Conservation (phyloP, 805 yeast genomes). For the Naumovozyma baii region DNA sequence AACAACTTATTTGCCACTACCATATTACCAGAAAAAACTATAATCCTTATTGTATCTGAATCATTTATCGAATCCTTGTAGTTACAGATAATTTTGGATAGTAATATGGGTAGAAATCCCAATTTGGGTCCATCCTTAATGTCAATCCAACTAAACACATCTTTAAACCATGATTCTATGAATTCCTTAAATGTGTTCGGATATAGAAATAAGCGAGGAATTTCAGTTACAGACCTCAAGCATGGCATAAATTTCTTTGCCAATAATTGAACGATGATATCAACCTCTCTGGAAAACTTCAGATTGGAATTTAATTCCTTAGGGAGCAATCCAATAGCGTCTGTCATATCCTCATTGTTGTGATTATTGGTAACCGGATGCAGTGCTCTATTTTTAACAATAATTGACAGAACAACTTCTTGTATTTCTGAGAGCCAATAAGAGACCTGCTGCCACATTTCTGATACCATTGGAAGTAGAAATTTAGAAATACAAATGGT, state of each 20-base stretch:
- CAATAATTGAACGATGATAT: slow-evolving; percentile 19
- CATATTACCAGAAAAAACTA: slow-evolving; percentile 50
- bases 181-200: slow-evolving; percentile 22
- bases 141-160: slow-evolving; percentile 35
- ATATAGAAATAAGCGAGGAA: slow-evolving; percentile 32
- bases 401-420: slow-evolving; percentile 10
- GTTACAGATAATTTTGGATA: slow-evolving; percentile 23
- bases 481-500: slow-evolving; percentile 26
- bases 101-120: slow-evolving; percentile 21
- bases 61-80: slow-evolving; percentile 15
- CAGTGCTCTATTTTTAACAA: background rate
- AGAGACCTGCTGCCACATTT: slow-evolving; percentile 27
- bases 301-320: background rate
- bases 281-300: slow-evolving; percentile 16
- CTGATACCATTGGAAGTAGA: slow-evolving; percentile 23
- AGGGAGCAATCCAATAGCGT: background rate
- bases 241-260: slow-evolving; percentile 26
- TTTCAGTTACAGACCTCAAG: slow-evolving; percentile 23
- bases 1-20: slow-evolving; percentile 50
- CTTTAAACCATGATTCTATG: slow-evolving; percentile 33
- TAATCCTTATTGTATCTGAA: slow-evolving; percentile 37
- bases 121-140: slow-evolving; percentile 34
- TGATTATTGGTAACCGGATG: background rate
- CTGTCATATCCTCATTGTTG: background rate
- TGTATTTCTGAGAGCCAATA: slow-evolving; percentile 27